Base-by-base conservation (phyloP, 1,284 basidiomycete species). In the Flammula alnicola region DNA sequence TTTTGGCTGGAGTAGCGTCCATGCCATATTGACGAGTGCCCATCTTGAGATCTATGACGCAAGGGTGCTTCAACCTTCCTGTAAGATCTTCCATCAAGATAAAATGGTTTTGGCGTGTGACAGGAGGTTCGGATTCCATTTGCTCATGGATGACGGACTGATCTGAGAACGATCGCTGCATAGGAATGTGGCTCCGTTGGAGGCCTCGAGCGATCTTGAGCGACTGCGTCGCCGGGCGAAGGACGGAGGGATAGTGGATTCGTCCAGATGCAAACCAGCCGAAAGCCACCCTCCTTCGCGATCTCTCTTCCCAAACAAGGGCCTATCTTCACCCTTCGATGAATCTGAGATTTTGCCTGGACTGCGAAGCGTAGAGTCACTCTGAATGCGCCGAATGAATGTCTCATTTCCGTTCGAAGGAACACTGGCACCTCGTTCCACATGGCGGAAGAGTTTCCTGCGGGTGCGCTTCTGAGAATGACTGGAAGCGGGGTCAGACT, bases 51-150 rank as follows among this genome's bases (percentile, higher is more conserved):
- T 99, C 96, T 57, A 99, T 83, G 33, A 99, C 97, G 65, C 96
- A 99, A 3, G 97, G 93, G 44, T 84, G 85, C 68, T 91, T 95
- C 59, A 98, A 72, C n/a, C 91, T 78, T 16, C 97, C 97, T 1
- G 96, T 99, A 36, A 99, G 75, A 65, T 99, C 97, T 70, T 99
- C 96, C 93, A 99, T 96, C 55, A 99, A 80, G 60, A 99, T 95
- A 69, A 99, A 99, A 65, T 98, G 90, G 67, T 98, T 95, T 70
- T 97, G 95, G 12, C 95, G 85, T 11, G 91, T 84, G 38, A 88
- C 77, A 58, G 75, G 62, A 51, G 70, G 59, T 48, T 74, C 65
- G 8, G 59, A 51, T 51, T 68, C 64, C 12, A 53, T 63, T 55
- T 63, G 58, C 52, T 70, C 70, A 41, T 58, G 61, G 48, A 70